phyloP scores from a whole-genome alignment of 331 rosid genomes.

The Phaseolus coccineus region DNA sequence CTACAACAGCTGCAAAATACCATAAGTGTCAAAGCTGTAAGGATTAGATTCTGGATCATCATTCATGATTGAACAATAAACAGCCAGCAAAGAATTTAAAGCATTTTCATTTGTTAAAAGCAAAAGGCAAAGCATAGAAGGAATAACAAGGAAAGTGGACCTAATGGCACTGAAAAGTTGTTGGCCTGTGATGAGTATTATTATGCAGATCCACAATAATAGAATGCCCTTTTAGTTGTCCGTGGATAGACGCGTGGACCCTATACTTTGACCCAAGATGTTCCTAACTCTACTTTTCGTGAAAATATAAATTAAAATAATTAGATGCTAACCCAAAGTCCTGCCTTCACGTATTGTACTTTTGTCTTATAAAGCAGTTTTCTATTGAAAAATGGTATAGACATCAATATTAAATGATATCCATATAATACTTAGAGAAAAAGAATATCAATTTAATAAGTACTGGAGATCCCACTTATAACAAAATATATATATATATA shows the following conservation, averaged over 20 bases:
- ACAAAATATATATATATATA: too few relatives aligned
- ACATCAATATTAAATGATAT: too few relatives aligned
- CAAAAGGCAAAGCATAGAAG: conserved; percentile 6
- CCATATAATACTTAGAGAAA: too few relatives aligned
- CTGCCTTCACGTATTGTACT: neutral
- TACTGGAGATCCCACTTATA: too few relatives aligned
- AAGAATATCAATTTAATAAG: too few relatives aligned
- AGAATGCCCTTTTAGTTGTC: conserved; percentile 20
- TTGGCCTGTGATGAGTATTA: conserved; percentile 24
- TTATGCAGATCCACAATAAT: neutral
- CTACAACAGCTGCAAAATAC: conserved; percentile 70
- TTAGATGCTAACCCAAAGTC: neutral
- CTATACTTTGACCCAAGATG: conserved; percentile 16
- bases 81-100: neutral
- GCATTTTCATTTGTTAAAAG: neutral
- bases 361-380: neutral
- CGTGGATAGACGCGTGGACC: conserved; percentile 34
- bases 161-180: conserved; percentile 35
- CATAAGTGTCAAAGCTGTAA: neutral
- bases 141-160: conserved; percentile 32
- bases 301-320: neutral
- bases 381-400: neutral
- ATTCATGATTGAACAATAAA: neutral
- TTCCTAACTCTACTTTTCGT: neutral
- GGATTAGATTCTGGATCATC: neutral